These are phyloP conservation scores for Cucurbita maxima DNA, from an alignment of 306 rosid species.

Conservation along the genomic window DNA sequence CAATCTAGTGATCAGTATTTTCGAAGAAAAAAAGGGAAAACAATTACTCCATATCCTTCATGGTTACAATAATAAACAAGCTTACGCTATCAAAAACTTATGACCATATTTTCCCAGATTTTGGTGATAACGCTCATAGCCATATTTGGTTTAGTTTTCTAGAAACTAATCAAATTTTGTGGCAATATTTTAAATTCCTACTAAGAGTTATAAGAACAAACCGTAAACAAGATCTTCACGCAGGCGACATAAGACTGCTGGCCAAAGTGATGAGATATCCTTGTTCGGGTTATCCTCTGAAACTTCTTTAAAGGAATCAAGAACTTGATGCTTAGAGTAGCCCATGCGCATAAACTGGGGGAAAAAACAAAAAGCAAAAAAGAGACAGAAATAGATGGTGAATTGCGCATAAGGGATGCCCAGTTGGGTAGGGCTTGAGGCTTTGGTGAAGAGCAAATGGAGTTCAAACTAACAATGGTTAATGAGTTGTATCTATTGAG, in stretches of 20 bases:
- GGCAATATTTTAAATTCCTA: conserved; percentile 9
- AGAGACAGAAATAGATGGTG: background rate
- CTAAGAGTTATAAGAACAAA: conserved; percentile 24
- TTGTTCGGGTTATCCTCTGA: conserved; percentile 33
- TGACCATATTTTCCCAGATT: background rate
- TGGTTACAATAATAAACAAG: background rate
- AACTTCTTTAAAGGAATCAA: conserved; percentile 41
- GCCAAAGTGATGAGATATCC: conserved; percentile 63
- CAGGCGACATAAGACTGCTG: conserved; percentile 63
- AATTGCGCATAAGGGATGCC: background rate
- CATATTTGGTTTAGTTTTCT: background rate
- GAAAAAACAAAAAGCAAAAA: background rate
- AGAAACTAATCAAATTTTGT: conserved; percentile 9
- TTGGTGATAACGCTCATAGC: conserved; percentile 5
- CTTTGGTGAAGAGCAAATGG: background rate
- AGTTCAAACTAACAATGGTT: background rate
- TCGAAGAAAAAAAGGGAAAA: background rate
- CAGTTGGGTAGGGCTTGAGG: background rate
- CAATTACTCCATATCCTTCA: background rate
- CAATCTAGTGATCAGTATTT: background rate
- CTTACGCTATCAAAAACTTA: background rate
- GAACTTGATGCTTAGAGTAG: conserved; percentile 58
- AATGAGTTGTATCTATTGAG: background rate
- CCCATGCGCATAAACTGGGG: conserved; percentile 66
- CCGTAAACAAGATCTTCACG: conserved; percentile 63